These are phyloP conservation scores for Rossbeevera mucosa DNA, from an alignment of 768 basidiomycete species.

Conservation along the genomic window DNA sequence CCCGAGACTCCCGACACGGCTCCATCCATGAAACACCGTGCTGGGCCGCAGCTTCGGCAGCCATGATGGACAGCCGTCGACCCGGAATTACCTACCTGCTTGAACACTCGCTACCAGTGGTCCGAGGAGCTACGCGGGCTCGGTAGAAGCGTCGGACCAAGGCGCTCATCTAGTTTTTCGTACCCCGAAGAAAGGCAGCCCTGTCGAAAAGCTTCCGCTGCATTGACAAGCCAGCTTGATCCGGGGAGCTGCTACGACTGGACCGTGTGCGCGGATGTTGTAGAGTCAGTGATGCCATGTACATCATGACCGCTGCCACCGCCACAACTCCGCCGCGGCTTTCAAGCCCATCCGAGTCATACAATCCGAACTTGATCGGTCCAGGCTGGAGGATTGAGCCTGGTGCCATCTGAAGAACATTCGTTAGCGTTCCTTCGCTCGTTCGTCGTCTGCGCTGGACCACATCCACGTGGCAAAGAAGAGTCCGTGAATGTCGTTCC, in stretches of 20 bases:
- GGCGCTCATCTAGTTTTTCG: conserved; percentile 1
- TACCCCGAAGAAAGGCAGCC: neutral
- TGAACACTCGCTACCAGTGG: neutral
- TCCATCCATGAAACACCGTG: neutral
- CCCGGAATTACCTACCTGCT: conserved; percentile 1
- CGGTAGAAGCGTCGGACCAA: neutral
- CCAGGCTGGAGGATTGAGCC: conserved; percentile 41
- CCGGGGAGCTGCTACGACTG: neutral
- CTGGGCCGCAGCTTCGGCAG: neutral
- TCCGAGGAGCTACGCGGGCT: neutral
- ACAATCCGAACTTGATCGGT: conserved; percentile 37
- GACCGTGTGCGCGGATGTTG: neutral
- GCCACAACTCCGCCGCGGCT: neutral
- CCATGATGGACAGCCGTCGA: neutral
- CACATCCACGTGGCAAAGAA: too few species aligned
- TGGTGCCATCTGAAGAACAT: conserved; percentile 52
- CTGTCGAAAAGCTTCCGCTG: neutral
- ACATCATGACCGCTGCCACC: neutral
- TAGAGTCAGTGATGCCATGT: too few species aligned
- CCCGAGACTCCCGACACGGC: neutral
- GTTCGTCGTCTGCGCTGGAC: conserved; percentile 49
- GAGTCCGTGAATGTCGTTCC: conserved; percentile 8
- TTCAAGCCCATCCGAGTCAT: conserved; percentile 25
- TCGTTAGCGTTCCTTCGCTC: conserved; percentile 42
- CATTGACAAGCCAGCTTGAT: neutral